These are phyloP conservation scores for Anthracocystis walkeri DNA, from an alignment of 1,284 basidiomycete species.

Conservation along the genomic window DNA sequence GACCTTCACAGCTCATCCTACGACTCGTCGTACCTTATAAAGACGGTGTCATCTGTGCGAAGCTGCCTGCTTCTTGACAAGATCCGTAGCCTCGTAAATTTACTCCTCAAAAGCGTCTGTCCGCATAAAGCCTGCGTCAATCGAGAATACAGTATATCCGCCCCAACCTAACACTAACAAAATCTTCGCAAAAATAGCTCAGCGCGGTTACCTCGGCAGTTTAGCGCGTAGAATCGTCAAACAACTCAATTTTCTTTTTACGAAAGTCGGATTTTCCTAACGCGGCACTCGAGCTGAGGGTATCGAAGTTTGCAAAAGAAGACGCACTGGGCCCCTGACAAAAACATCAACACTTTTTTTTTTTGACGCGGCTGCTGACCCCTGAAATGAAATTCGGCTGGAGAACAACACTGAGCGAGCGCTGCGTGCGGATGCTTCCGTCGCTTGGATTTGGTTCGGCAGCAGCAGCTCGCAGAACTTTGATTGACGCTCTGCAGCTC, in stretches of 20 bases:
- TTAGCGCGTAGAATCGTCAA: conserved; percentile 2
- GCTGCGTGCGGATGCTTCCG: neutral
- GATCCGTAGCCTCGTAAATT: too few species aligned
- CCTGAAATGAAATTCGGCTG: neutral
- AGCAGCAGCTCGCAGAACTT: neutral
- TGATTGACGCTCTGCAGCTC: too few species aligned
- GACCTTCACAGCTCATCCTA: too few species aligned
- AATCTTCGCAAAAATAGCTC: neutral
- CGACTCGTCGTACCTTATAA: too few species aligned
- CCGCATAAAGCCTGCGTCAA: too few species aligned
- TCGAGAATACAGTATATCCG: too few species aligned
- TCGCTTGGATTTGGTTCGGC: neutral
- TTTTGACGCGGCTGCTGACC: conserved; percentile 4
- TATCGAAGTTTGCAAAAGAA: neutral
- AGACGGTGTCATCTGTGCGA: too few species aligned
- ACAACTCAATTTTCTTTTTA: conserved; percentile 3
- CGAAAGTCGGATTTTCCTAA: neutral
- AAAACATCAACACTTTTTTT: conserved; percentile 5
- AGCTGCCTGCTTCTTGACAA: too few species aligned
- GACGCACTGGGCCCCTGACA: conserved; percentile 5
- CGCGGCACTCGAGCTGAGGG: conserved; percentile 14
- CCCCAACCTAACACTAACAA: neutral
- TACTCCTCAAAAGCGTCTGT: too few species aligned
- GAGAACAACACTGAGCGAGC: conserved; percentile 6
- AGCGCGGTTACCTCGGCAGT: neutral